Conservation (phyloP, 768 basidiomycete species). For the Boletus tomentosulus region DNA sequence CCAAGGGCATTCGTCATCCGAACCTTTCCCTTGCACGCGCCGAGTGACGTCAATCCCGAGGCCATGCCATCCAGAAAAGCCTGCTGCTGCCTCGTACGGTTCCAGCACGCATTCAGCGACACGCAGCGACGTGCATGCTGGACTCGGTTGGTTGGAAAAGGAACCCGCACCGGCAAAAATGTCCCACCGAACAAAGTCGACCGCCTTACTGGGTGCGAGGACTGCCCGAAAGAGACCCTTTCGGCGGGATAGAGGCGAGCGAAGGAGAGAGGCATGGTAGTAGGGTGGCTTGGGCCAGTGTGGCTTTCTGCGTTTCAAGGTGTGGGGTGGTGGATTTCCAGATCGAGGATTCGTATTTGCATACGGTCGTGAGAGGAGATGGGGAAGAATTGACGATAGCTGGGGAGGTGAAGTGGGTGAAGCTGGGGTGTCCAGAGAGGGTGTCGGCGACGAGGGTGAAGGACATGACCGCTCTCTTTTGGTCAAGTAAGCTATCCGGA, state of each 20-base stretch:
- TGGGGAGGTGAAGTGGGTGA: not conserved
- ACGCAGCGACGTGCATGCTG: not conserved
- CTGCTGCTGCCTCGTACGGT: conserved; percentile 26
- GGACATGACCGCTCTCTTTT: not conserved
- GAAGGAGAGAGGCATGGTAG: conserved; percentile 27
- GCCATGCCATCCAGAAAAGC: conserved; percentile 29
- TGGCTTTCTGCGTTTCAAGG: conserved; percentile 9
- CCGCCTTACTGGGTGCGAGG: conserved; percentile 13
- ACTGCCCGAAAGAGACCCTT: conserved; percentile 25
- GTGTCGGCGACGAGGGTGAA: too few species aligned
- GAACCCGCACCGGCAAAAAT: conserved; percentile 2
- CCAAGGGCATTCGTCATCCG: not conserved
- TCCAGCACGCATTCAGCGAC: conserved; percentile 21
- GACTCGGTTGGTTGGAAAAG: not conserved
- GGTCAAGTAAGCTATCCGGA: conserved; percentile 22
- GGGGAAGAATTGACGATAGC: not conserved
- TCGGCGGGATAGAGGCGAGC: conserved; percentile 21
- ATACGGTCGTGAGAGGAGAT: conserved; percentile 1
- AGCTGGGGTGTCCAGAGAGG: not conserved
- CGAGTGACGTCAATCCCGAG: conserved; percentile 13
- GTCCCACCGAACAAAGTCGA: conserved; percentile 28
- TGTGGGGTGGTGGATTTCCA: conserved; percentile 4
- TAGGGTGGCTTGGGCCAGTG: conserved; percentile 27
- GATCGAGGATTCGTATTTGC: conserved; percentile 1
- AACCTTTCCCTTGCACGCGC: not conserved